Base-by-base conservation (phyloP, 2,329 filamentous ascomycete genomes). In the Stagonosporopsis vannaccii region DNA sequence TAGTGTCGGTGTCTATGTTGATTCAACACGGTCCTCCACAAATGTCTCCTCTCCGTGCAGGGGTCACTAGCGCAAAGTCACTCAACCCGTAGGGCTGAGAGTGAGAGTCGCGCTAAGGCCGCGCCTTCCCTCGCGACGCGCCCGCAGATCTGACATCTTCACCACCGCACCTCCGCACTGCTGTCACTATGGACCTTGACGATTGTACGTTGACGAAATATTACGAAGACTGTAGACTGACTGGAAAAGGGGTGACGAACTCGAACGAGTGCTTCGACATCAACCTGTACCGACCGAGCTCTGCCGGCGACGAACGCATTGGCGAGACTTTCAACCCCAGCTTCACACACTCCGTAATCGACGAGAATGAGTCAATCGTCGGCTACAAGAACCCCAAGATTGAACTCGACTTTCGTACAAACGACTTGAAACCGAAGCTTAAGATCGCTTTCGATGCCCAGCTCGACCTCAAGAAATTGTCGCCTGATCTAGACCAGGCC, bases 301-400 rank as follows among this genome's bases (percentile, higher is more conserved):
- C 41, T 39, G 49, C 60, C 32, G 43, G 63, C 54, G 58, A 66
- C 11, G 53, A 67, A 56, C 67, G 59, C 47, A 63, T 61, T 71
- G 84, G 85, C 84, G 28, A 78, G 89, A 65, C 85, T 25, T 98
- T 99, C 76, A 84, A 91, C 58, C 96, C 95, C 0, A 85, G 86
- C 70, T 96, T 93, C 75, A 97, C 94, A 17, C 97, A 98, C 76
- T 82, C 91, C 1, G 90, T 99, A 61, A 97, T 98, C 66, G 92
- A 92, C 69, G 90, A 98, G n/a, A 89, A 95, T 8, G 92, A 99
- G 76, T 85, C 84, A 26, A 94, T 98, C 62, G 93, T 96, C 67
- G 94, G 94, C 33, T 97, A 97, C 81, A 88, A 92, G 73, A 87
- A 87, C 50, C 83, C 97, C 51, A 86, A 87, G 62, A 88, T 98